These are phyloP conservation scores for Lignosus rhinocerotis DNA, from an alignment of 1,284 basidiomycete genomes.

Conservation along the genomic window DNA sequence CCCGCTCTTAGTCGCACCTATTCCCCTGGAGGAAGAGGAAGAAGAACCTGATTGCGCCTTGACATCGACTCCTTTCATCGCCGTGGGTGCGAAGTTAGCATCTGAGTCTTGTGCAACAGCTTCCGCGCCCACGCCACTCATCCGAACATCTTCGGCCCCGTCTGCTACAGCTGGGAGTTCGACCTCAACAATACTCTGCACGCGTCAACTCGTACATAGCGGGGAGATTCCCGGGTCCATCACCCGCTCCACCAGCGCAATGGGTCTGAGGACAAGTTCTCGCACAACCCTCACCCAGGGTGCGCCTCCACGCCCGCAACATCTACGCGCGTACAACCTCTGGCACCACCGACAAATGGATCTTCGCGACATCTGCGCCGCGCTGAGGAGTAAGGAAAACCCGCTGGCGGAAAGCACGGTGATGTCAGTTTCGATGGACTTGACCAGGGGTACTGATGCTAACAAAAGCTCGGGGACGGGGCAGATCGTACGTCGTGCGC, in stretches of 20 bases:
- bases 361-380: slow-evolving; percentile 50
- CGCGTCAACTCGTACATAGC: not conserved
- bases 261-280: not conserved
- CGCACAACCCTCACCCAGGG: not conserved
- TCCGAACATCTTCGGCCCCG: not conserved
- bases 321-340: slow-evolving; percentile 55
- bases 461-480: not conserved
- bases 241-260: not conserved
- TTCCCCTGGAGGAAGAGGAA: not conserved
- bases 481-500: slow-evolving; percentile 46
- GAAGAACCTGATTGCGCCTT: not conserved
- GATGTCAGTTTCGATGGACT: slow-evolving; percentile 45
- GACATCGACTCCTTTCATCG: not conserved
- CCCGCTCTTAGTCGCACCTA: not conserved
- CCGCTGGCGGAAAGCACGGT: slow-evolving; percentile 55
- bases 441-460: not conserved
- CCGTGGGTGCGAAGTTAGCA: not conserved
- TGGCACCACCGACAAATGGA: slow-evolving; percentile 49
- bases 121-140: not conserved
- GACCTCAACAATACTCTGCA: not conserved
- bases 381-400: slow-evolving; percentile 40
- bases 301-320: slow-evolving; percentile 39
- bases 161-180: not conserved
- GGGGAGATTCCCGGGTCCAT: not conserved
- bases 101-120: not conserved